Percentiles rank a stretch among this genome's conserved stretches.
These are phyloP conservation scores for Myxozyma melibiosi DNA, from an alignment of 805 yeast species.

Conservation along the genomic window DNA sequence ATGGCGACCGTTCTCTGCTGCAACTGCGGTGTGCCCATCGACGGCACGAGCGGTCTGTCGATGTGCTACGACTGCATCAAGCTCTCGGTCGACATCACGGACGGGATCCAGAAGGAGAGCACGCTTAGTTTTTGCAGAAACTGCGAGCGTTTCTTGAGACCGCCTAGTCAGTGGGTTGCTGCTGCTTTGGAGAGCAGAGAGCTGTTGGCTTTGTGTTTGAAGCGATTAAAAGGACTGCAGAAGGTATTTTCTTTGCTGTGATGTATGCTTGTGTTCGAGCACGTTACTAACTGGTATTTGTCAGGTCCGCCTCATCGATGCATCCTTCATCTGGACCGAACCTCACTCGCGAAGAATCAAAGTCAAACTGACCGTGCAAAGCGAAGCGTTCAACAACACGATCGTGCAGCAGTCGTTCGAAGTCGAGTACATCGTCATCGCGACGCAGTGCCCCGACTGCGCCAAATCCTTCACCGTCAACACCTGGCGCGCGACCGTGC, in stretches of 20 bases:
- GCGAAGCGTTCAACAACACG: conserved; percentile 91
- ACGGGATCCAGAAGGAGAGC: conserved; percentile 91
- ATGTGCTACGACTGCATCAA: conserved; percentile 98
- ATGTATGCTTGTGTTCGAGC: not conserved
- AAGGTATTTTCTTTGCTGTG: conserved; percentile 53
- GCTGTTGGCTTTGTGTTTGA: conserved; percentile 82
- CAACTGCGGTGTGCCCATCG: conserved; percentile 98
- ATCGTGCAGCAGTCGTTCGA: conserved; percentile 92
- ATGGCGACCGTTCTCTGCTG: conserved; percentile 90
- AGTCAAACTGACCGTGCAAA: conserved; percentile 90
- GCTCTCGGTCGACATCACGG: conserved; percentile 89
- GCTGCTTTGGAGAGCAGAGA: conserved; percentile 93
- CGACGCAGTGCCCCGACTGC: conserved; percentile 98
- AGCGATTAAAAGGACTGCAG: conserved; percentile 82
- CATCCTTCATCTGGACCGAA: conserved; percentile 97
- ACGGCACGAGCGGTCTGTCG: conserved; percentile 75
- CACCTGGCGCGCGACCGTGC: conserved; percentile 98
- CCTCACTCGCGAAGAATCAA: conserved; percentile 96
- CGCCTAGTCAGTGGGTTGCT: conserved; percentile 90
- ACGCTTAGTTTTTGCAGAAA: conserved; percentile 86
- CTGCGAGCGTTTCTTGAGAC: conserved; percentile 94
- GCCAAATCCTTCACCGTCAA: conserved; percentile 95
- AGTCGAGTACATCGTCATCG: conserved; percentile 88
- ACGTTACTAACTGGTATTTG: conserved; percentile 35
- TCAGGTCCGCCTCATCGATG: conserved; percentile 86